Conservation (phyloP, 2,329 filamentous ascomycete genomes). For the Fusarium fujikuroi region DNA sequence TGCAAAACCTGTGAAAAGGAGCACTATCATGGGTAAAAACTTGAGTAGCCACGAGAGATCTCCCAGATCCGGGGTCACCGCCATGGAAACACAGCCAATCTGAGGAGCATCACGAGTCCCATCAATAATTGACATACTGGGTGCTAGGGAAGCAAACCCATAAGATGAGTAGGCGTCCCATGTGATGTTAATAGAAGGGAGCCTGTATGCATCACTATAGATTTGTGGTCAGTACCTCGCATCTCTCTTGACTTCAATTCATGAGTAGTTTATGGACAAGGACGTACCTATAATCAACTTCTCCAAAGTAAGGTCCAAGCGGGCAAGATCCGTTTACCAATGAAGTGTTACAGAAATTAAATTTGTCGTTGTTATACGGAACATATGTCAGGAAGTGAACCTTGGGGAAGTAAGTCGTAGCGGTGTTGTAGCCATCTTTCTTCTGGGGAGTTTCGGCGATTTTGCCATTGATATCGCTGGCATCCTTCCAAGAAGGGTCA, state of each 20-base stretch:
- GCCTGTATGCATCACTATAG: constrained; percentile 51
- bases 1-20: constrained; percentile 82
- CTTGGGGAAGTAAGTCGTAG: constrained; percentile 77
- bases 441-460: constrained; percentile 72
- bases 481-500: constrained; percentile 71
- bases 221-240: constrained; percentile 9
- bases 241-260: not conserved
- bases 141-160: constrained; percentile 82
- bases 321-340: constrained; percentile 76
- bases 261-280: not conserved
- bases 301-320: constrained; percentile 75
- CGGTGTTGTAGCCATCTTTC: constrained; percentile 58
- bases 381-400: constrained; percentile 82
- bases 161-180: constrained; percentile 85
- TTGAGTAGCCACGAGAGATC: constrained; percentile 73
- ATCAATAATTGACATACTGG: constrained; percentile 78
- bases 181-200: constrained; percentile 79
- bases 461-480: constrained; percentile 74
- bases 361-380: constrained; percentile 62
- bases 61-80: constrained; percentile 86
- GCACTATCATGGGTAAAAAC: constrained; percentile 80
- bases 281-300: constrained; percentile 50
- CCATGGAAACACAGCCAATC: constrained; percentile 84
- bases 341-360: constrained; percentile 73
- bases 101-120: constrained; percentile 72